Conservation (phyloP, 306 rosid species). For the Cicer judaicum region DNA sequence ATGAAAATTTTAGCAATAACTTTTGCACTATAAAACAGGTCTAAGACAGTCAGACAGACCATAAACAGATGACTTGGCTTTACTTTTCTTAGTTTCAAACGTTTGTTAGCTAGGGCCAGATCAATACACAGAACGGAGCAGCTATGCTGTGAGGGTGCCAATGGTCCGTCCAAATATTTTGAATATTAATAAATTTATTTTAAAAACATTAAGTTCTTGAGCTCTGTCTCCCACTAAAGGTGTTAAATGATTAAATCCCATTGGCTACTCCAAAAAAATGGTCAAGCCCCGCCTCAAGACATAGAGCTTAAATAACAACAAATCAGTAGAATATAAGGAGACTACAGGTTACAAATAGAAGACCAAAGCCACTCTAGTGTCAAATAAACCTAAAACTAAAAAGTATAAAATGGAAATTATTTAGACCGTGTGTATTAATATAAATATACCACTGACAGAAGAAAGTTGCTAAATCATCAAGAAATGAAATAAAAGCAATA, state of each 20-base stretch:
- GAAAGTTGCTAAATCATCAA: background rate
- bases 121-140: background rate
- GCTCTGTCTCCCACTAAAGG: background rate
- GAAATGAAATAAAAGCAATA: conserved; percentile 23
- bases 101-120: background rate
- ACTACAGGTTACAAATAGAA: conserved; percentile 3
- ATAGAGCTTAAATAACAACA: conserved; percentile 12
- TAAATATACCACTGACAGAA: background rate
- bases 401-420: conserved; percentile 12
- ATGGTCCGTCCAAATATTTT: conserved; percentile 1
- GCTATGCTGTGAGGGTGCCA: background rate
- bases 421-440: background rate
- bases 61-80: conserved; percentile 3
- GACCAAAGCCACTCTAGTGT: conserved; percentile 4
- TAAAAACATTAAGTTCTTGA: background rate
- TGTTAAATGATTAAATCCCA: background rate
- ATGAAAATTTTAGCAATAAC: background rate
- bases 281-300: background rate
- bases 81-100: background rate
- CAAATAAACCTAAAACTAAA: conserved; percentile 25
- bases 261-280: background rate
- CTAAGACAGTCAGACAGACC: conserved; percentile 23
- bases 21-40: background rate
- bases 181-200: conserved; percentile 4
- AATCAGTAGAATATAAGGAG: background rate